Evolutionary conservation across 495 filamentous ascomycete species (phyloP).

Genomic region (Apodospora peruviana): DNA sequence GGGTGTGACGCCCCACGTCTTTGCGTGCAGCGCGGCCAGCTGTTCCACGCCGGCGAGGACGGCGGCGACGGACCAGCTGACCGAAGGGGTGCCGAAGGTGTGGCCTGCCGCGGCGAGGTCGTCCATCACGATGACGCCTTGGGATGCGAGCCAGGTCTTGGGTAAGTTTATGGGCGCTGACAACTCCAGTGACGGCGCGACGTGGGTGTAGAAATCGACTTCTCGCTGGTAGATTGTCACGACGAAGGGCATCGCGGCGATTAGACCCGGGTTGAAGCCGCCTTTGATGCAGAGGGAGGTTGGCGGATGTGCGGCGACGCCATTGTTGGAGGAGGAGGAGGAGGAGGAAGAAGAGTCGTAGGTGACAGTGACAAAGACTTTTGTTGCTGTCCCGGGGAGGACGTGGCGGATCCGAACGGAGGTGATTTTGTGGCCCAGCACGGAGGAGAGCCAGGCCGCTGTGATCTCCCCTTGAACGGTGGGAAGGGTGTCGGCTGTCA

Average conservation of each 20-base stretch:
- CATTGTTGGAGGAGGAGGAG: neutral
- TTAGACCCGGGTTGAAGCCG: neutral
- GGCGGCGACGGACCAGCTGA: neutral
- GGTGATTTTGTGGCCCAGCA: neutral
- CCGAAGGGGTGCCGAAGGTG: neutral
- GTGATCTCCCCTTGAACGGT: neutral
- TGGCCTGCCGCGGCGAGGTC: neutral
- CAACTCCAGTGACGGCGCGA: neutral
- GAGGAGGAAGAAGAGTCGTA: neutral
- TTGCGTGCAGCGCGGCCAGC: neutral
- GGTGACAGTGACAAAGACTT: neutral
- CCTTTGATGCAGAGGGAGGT: neutral
- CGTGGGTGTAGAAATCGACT: neutral
- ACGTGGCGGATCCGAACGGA: neutral
- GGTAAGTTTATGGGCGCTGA: neutral
- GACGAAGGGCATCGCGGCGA: neutral
- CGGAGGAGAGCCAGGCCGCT: neutral
- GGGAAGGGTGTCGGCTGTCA: too few relatives aligned
- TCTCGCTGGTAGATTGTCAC: neutral
- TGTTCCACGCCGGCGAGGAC: neutral
- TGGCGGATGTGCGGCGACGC: neutral
- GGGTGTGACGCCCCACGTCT: neutral
- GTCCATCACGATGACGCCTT: neutral
- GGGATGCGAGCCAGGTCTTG: neutral
- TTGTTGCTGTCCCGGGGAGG: neutral